Evolutionary conservation across 2,329 filamentous ascomycete genomes (phyloP), one percentile per base, ranked within the genome.

Genomic region (Claviceps purpurea): DNA sequence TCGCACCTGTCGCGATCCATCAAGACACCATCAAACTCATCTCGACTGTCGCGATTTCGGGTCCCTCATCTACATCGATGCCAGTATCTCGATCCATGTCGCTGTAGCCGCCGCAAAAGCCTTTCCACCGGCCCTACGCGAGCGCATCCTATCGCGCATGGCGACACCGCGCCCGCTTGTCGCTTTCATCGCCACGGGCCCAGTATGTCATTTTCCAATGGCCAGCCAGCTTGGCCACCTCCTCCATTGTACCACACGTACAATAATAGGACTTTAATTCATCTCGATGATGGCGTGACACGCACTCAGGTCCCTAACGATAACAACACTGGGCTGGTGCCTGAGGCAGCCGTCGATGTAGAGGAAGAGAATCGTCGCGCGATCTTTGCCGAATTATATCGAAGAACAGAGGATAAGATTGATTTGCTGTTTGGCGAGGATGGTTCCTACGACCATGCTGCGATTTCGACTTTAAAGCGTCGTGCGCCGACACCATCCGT

Each of bases 341-440:
- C 78, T 76, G 78, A 81, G 76, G 74, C 78, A 76, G 70, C 75
- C 57, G 59, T 67, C 55, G 77, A 82, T 68, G 71, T 74, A 62
- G 68, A 84, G 62, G 85, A 89, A 49, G 85, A 90, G 65, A 78
- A 79, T 60, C 77, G 82, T 65, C 84, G 85, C 68, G 76, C 81
- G 62, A 74, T 83, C 64, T 93, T 96, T 68, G 80, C 81, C 65
- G 81, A 88, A 53, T 73, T 90, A 52, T 95, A 87, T 74, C 80
- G 79, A 64, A 79, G 79, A 67, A 84, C 81, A 61, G 89, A 96
- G 69, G 77, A 81, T 60, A 85, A 82, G 69, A 83, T 96, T 62
- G 79, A 82, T 56, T 73, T 81, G 43, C 73, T 96, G n/a, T 94
- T 95, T 65, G 64, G 70, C 61, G 71, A 77, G 56, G 72, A 79